Evolutionary conservation across 1,284 basidiomycete species (phyloP).

Genomic region (Ganoderma lucidum): DNA sequence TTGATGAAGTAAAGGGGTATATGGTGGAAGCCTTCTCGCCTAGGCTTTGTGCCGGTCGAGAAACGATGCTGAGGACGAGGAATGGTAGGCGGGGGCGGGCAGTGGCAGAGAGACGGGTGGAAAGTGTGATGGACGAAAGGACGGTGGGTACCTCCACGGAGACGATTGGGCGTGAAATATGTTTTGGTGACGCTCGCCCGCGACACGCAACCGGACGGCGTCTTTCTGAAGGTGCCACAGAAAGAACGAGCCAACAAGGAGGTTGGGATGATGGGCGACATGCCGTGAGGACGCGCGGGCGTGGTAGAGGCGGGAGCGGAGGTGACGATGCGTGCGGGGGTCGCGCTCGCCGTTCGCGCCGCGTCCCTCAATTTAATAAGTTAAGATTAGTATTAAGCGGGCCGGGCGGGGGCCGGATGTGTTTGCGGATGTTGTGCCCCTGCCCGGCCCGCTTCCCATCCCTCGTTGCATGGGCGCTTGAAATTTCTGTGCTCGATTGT

Average conservation of each 20-base stretch:
- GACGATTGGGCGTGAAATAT: conserved; percentile 21
- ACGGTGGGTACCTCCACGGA: conserved; percentile 12
- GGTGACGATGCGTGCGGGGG: background rate
- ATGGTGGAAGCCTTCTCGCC: background rate
- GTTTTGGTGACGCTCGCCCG: conserved; percentile 9
- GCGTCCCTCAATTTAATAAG: background rate
- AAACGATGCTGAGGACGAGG: background rate
- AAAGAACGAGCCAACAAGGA: conserved; percentile 22
- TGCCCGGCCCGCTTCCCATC: conserved; percentile 14
- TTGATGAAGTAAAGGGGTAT: conserved; percentile 19
- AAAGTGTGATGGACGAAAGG: conserved; percentile 17
- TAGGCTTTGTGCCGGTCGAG: background rate
- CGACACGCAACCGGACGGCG: conserved; percentile 6
- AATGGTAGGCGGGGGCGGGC: conserved; percentile 9
- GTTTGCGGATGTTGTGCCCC: conserved; percentile 10
- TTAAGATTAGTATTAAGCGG: no score
- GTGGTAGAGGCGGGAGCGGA: conserved; percentile 3
- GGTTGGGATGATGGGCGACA: conserved; percentile 20
- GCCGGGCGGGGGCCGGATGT: no score
- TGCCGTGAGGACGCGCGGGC: conserved; percentile 9
- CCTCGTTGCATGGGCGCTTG: conserved; percentile 24
- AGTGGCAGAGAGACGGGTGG: background rate
- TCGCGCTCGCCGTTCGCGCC: background rate
- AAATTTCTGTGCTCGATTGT: conserved; percentile 26
- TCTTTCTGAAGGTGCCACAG: conserved; percentile 14